These are phyloP conservation scores for Phytophthora cryptogea DNA, from an alignment of 352 stramenopile species.

Conservation along the genomic window DNA sequence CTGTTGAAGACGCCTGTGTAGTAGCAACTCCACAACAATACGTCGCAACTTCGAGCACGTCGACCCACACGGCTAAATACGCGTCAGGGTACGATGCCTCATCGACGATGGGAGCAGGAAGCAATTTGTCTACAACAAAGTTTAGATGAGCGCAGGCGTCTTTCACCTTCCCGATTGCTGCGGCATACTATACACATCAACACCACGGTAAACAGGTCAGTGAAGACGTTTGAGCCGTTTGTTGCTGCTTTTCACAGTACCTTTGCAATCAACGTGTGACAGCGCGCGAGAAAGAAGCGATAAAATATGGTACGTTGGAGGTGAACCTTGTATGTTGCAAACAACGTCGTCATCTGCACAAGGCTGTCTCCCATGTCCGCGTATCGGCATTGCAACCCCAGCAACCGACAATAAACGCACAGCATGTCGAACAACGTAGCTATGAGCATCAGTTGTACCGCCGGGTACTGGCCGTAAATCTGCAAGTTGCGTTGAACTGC, in stretches of 20 bases:
- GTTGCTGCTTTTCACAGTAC: conserved; percentile 27
- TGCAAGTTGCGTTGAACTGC: conserved; percentile 56
- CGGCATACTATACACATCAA: conserved; percentile 49
- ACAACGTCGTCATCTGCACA: conserved; percentile 63
- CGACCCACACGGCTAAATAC: conserved; percentile 60
- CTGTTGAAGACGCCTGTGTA: conserved; percentile 11
- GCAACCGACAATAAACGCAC: conserved; percentile 60
- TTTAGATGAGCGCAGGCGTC: conserved; percentile 61
- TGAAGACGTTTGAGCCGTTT: neutral
- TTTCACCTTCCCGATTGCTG: conserved; percentile 55
- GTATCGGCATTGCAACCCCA: conserved; percentile 63
- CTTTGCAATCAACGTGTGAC: conserved; percentile 70
- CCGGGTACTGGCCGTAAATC: conserved; percentile 35
- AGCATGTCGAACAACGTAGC: conserved; percentile 75
- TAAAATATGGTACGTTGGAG: conserved; percentile 55
- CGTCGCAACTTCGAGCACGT: conserved; percentile 54
- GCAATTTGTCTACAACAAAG: conserved; percentile 50
- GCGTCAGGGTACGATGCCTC: conserved; percentile 50
- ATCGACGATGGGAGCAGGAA: conserved; percentile 36
- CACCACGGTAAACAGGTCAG: neutral
- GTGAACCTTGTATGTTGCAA: conserved; percentile 46
- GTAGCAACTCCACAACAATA: conserved; percentile 48
- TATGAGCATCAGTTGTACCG: conserved; percentile 54
- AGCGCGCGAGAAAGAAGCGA: conserved; percentile 54
- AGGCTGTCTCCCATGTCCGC: conserved; percentile 67